A percentile compares a stretch with the other conserved stretches of the same genome.
phyloP scores from a whole-genome alignment of 306 rosid genomes.

The Gillenia trifoliata region DNA sequence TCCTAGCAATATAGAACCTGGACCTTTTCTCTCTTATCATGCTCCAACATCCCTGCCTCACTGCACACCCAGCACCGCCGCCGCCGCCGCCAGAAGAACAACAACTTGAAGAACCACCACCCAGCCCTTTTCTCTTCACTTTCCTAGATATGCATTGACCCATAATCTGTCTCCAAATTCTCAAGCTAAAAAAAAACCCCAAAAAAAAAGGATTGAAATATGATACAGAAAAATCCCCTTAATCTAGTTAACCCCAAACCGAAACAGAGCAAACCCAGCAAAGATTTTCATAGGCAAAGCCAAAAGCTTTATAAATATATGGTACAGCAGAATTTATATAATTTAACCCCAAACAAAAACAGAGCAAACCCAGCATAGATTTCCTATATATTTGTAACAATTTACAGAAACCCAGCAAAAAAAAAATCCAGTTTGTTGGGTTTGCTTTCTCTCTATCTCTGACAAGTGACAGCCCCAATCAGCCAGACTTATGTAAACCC shows the following conservation, averaged over 20 bases:
- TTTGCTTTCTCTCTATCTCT: not conserved
- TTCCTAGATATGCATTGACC: slow-evolving; percentile 22
- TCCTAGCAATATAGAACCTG: slow-evolving; percentile 36
- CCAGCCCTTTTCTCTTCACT: slow-evolving; percentile 3
- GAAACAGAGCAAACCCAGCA: slow-evolving; percentile 4
- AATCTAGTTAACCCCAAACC: not conserved
- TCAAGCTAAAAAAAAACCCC: not conserved
- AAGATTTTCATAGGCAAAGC: not conserved
- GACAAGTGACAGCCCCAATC: not conserved
- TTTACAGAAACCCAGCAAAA: not conserved
- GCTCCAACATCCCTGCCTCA: slow-evolving; percentile 20
- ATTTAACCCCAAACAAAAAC: not conserved
- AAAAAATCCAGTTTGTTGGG: not conserved
- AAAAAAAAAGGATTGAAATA: not conserved
- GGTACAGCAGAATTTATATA: not conserved
- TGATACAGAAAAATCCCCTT: not conserved
- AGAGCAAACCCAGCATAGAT: not conserved
- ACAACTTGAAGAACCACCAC: not conserved
- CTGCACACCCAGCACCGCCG: not conserved
- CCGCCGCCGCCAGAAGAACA: not conserved
- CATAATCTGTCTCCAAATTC: slow-evolving; percentile 1
- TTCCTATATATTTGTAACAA: not conserved
- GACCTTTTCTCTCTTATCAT: slow-evolving; percentile 20
- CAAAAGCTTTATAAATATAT: not conserved
- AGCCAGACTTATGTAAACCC: not conserved